Percentiles rank a stretch among this genome's conserved stretches.
These are phyloP conservation scores for Ramaria sp. DNA, from an alignment of 768 basidiomycete species.

Conservation along the genomic window DNA sequence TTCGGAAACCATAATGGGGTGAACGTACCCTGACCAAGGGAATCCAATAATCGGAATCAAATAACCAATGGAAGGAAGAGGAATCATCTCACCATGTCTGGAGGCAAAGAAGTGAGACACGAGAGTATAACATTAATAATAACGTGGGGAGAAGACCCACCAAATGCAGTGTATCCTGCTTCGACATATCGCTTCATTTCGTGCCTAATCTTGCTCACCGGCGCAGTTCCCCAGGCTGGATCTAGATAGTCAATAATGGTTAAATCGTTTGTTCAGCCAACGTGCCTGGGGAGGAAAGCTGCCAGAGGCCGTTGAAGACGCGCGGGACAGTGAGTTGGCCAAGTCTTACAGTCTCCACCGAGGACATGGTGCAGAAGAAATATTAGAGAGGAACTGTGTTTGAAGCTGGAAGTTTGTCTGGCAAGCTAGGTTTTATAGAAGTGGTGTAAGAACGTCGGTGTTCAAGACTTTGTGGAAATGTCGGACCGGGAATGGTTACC, in stretches of 20 bases:
- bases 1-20: neutral
- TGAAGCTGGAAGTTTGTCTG: slow-evolving; percentile 10
- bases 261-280: neutral
- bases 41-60: neutral
- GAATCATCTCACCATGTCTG: slow-evolving; percentile 46
- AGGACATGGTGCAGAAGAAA: neutral
- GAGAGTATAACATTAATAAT: slow-evolving; percentile 25
- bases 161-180: slow-evolving; percentile 46
- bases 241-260: slow-evolving; percentile 21
- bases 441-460: slow-evolving; percentile 6
- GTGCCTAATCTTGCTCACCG: slow-evolving; percentile 50
- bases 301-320: slow-evolving; percentile 75
- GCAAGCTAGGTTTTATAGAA: slow-evolving; percentile 11
- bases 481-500: slow-evolving; percentile 8
- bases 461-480: slow-evolving; percentile 14
- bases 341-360: slow-evolving; percentile 38
- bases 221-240: slow-evolving; percentile 75
- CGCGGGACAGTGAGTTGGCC: slow-evolving; percentile 52
- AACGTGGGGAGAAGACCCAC: slow-evolving; percentile 23
- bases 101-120: neutral
- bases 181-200: slow-evolving; percentile 58
- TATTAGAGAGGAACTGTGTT: neutral
- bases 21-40: neutral
- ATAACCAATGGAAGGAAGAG: neutral
- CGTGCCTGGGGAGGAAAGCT: slow-evolving; percentile 39